phyloP scores from a whole-genome alignment of 208 protist species.

The Histomonas meleagridis region DNA sequence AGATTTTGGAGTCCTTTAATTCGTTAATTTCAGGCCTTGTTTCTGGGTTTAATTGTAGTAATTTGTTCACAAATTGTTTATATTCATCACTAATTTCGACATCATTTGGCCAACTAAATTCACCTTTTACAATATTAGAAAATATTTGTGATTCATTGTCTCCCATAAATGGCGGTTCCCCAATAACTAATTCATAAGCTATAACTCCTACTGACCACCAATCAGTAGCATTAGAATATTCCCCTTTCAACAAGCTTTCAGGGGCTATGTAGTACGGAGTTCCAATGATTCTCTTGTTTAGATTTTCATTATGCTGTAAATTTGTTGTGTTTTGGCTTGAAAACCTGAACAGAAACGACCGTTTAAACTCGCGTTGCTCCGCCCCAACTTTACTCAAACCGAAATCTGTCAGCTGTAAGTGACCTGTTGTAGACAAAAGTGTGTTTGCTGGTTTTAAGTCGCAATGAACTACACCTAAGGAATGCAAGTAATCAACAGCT shows the following conservation, averaged over 20 bases:
- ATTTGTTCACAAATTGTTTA: neutral
- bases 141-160: constrained; percentile 12
- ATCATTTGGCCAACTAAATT: constrained; percentile 23
- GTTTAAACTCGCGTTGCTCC: neutral
- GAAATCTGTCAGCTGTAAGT: constrained; percentile 10
- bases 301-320: neutral
- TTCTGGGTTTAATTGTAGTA: neutral
- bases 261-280: constrained; percentile 61
- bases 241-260: constrained; percentile 52
- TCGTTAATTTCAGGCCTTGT: neutral
- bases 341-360: constrained; percentile 4
- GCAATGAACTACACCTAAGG: constrained; percentile 2
- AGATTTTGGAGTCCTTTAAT: neutral
- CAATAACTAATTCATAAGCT: constrained; percentile 48
- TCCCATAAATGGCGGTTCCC: neutral
- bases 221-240: constrained; percentile 54
- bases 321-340: neutral
- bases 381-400: neutral
- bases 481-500: constrained; percentile 5
- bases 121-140: neutral
- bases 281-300: constrained; percentile 46
- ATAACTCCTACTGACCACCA: constrained; percentile 55
- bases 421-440: neutral
- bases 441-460: constrained; percentile 17
- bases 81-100: constrained; percentile 24